Base-by-base conservation (phyloP, 805 yeast species). In the Ogataea corticis region DNA sequence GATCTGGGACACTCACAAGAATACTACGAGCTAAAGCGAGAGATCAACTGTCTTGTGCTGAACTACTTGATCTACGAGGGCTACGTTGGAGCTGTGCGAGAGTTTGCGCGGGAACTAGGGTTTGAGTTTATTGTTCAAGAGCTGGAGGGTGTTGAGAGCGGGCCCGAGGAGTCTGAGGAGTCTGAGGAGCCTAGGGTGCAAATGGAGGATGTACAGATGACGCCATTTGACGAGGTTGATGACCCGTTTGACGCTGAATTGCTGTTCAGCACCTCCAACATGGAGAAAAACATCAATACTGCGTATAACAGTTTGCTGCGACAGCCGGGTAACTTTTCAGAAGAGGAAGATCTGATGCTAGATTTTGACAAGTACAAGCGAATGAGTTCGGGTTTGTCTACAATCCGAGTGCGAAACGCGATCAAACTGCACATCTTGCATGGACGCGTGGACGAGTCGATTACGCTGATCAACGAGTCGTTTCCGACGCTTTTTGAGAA, bases 51-150 rank as follows among this genome's bases (percentile, higher is more conserved):
- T 38, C 61, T 87, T 46, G 73, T 89, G 11, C 71, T 88, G 61
- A 83, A 86, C 67, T 87, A 85, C 63, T 76, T 89, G 49, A 78
- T 89, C 12, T 79, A 80, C 41, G 91, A 87, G 66, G 95, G 94
- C 0, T 84, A 85, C 59, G 82, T 82, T 48, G 75, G 80, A 12
- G 82, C 95, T 0, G 85, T 88, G 1, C 46, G 68, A 12, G 72
- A 74, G 36, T 80, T 87, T 67, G 76, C 88, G 3, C 68, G 69
- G 43, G 94, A 86, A 52, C 63, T 79, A 3, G 72, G 74, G 17
- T 57, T 73, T 2, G 61, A 59, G 9, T 50, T 52, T 28, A 48
- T 51, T 5, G 42, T 37, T 31, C 55, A 51, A 29, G 65, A 67
- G 46, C 66, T 72, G 52, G 52, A 50, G 13, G 39, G 38, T 19